A percentile compares a stretch with the other conserved stretches of the same genome.
Conservation (phyloP, 345 rosid genomes). For the Eutrema yunnanense region DNA sequence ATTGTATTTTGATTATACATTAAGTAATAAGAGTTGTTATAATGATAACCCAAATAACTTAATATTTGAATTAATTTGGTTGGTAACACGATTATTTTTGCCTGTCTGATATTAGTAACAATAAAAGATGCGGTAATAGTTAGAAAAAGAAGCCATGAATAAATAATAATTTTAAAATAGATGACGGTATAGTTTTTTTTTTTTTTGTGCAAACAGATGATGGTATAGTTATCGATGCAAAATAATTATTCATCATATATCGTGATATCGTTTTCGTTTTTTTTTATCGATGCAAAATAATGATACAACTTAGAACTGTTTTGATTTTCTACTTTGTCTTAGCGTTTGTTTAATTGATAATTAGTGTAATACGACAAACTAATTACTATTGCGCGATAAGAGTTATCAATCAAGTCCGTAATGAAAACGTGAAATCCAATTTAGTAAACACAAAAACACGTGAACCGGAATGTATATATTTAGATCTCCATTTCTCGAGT, state of each 20-base stretch:
- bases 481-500: background rate
- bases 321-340: background rate
- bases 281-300: too few relatives aligned
- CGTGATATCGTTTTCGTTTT: too few relatives aligned
- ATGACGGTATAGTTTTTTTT: too few relatives aligned
- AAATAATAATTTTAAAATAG: too few relatives aligned
- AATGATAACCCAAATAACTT: background rate
- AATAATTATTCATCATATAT: background rate
- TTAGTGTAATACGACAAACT: background rate
- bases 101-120: background rate
- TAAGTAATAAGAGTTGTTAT: constrained; percentile 17
- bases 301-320: too few relatives aligned
- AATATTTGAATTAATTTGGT: background rate
- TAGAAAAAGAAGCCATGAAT: background rate
- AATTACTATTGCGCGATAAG: background rate
- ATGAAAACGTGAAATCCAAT: background rate
- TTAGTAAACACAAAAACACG: background rate
- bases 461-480: background rate
- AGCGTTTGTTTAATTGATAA: background rate
- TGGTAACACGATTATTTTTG: background rate
- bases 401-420: background rate
- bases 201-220: too few relatives aligned
- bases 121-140: too few relatives aligned
- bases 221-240: background rate
- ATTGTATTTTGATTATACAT: background rate